phyloP scores from a whole-genome alignment of 257 asterid genomes.

The Dorcoceras hygrometricum region DNA sequence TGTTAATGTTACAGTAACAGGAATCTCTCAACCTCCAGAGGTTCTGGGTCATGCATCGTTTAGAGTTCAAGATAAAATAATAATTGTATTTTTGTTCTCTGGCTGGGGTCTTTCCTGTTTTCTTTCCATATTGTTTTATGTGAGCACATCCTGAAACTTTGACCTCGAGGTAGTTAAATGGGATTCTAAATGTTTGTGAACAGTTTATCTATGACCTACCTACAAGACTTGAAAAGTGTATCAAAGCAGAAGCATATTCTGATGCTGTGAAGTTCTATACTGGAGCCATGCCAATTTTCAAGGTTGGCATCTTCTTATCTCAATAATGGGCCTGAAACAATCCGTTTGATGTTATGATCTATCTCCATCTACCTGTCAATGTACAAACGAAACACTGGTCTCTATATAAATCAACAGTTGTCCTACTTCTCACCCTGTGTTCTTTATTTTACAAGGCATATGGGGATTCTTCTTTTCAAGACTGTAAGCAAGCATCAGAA shows the following conservation, averaged over 20 bases:
- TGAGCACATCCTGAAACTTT: slow-evolving; percentile 24
- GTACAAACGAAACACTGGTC: background rate
- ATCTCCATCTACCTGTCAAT: slow-evolving; percentile 16
- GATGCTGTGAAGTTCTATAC: slow-evolving; percentile 93
- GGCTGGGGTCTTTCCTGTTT: background rate
- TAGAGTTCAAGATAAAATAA: slow-evolving; percentile 10
- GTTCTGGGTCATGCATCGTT: background rate
- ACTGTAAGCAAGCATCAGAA: slow-evolving; percentile 90
- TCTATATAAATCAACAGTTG: slow-evolving; percentile 24
- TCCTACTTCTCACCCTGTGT: slow-evolving; percentile 19
- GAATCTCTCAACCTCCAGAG: background rate
- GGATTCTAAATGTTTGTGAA: slow-evolving; percentile 37
- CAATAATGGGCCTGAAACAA: slow-evolving; percentile 1
- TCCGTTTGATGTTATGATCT: slow-evolving; percentile 13
- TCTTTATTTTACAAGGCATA: slow-evolving; percentile 58
- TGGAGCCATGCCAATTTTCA: slow-evolving; percentile 96
- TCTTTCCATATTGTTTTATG: background rate
- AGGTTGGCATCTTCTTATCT: slow-evolving; percentile 47
- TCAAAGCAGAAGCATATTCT: slow-evolving; percentile 90
- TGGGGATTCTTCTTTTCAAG: slow-evolving; percentile 95
- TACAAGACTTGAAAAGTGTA: slow-evolving; percentile 81
- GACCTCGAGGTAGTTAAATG: slow-evolving; percentile 36
- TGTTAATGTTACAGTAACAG: slow-evolving; percentile 18
- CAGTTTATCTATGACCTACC: slow-evolving; percentile 99
- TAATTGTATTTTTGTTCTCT: background rate